A percentile compares a stretch with the other conserved stretches of the same genome.
Evolutionary conservation across 148 eudicot species (phyloP).

Genomic region (Spergularia bocconei): DNA sequence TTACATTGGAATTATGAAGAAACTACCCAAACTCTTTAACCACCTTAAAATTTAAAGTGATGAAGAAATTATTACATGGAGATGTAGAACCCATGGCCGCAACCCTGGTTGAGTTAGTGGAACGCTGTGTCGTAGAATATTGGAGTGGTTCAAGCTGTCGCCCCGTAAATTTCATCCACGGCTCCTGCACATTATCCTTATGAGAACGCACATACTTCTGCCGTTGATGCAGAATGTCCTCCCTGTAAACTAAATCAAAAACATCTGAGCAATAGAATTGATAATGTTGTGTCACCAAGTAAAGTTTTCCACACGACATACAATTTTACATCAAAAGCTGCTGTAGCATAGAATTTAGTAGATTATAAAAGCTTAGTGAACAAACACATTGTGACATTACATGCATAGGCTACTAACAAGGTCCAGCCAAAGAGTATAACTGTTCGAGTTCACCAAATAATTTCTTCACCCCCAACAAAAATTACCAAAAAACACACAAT

Average conservation of each 20-base stretch:
- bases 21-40: background rate
- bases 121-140: constrained; percentile 24
- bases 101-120: constrained; percentile 23
- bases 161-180: constrained; percentile 25
- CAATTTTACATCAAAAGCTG: background rate
- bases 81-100: constrained; percentile 23
- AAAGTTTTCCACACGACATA: background rate
- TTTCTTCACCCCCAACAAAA: background rate
- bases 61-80: background rate
- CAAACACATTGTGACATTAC: background rate
- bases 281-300: background rate
- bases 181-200: constrained; percentile 19
- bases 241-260: constrained; percentile 43
- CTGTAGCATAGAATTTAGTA: background rate
- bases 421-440: background rate
- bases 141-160: constrained; percentile 23
- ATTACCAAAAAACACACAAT: background rate
- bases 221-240: constrained; percentile 23
- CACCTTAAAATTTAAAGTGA: background rate
- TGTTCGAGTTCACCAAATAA: background rate
- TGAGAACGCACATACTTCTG: constrained; percentile 22
- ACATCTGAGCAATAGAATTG: constrained; percentile 8
- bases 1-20: background rate
- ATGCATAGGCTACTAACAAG: background rate
- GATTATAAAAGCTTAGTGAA: background rate